Base-by-base conservation (phyloP, 345 rosid species). In the Dovyalis caffra region DNA sequence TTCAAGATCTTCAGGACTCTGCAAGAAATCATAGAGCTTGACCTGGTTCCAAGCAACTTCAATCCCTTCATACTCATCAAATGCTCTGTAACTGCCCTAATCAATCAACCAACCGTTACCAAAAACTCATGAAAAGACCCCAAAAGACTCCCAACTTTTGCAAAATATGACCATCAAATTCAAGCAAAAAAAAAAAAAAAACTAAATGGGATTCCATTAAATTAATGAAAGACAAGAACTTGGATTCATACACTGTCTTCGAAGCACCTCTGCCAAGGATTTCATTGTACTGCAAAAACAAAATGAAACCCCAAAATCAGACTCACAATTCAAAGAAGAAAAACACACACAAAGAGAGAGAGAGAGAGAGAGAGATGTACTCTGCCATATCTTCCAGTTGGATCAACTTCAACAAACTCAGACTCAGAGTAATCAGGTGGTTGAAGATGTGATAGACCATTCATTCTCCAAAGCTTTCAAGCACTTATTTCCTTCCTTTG, bases 11-110 rank as follows among this genome's bases (percentile, higher is more conserved):
- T 95, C 92, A 66, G 99, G 97, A 78, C 94, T 90, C 70, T 89
- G 97, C 60, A 93, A 66, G 88, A 92, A 93, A 85, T 93, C 97
- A 75, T 88, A 86, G 69, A 95, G 94, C 88, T 91, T 95, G 81
- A 95, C 97, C 80, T 93, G 99, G 79, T 95, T 95, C 99, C 99
- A 95, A 77, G 99, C 99, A 81, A 95, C 96, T 78, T 95, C 98
- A 81, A 90, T 90, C 70, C 98, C 98, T 67, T 87, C 88, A 72
- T 89, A 95, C 86, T 95, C 97, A 84, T 93, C 98, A 85, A 93
- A 91, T 76, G 90, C 99, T 81, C 90, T 88, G 49, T 95, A 95
- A 66, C 99, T 95, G 90, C 65, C 69, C 35, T 76, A 85, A 77
- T 26, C 28, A 72, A 77, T 28, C 23, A 14, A 76, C 64, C 76